Conservation (phyloP, 2,329 filamentous ascomycete genomes). For the Metarhizium guizhouense region DNA sequence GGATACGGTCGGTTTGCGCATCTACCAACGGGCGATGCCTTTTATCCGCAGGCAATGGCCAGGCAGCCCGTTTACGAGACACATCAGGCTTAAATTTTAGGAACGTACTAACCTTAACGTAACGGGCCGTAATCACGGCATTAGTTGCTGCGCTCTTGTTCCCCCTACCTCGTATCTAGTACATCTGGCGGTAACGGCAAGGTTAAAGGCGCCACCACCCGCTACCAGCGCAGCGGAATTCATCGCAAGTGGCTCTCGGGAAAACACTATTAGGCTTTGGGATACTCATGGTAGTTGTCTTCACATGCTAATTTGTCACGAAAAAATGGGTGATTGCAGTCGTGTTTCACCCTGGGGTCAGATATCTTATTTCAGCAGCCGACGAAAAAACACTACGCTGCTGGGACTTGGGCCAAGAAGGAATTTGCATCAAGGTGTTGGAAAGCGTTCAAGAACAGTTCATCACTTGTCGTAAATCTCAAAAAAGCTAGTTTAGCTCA, state of each 20-base stretch:
- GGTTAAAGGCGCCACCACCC: conserved; percentile 72
- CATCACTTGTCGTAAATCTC: conserved; percentile 66
- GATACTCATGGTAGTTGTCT: conserved; percentile 75
- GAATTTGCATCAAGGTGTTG: conserved; percentile 69
- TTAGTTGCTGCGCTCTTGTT: conserved; percentile 81
- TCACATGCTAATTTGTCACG: conserved; percentile 77
- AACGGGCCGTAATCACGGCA: conserved; percentile 76
- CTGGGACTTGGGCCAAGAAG: conserved; percentile 86
- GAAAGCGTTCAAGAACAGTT: conserved; percentile 75
- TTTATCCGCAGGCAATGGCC: conserved; percentile 74
- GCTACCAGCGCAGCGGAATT: conserved; percentile 72
- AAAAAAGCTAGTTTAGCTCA: too few relatives aligned
- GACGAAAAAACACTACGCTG: conserved; percentile 90
- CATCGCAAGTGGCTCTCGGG: conserved; percentile 78
- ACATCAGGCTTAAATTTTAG: conserved; percentile 57
- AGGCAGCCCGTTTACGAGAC: conserved; percentile 79
- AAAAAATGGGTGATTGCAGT: conserved; percentile 90
- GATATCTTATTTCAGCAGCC: conserved; percentile 75
- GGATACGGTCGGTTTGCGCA: conserved; percentile 83
- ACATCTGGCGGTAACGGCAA: conserved; percentile 65
- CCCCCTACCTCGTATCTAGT: conserved; percentile 64
- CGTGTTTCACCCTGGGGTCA: conserved; percentile 84
- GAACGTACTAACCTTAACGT: conserved; percentile 58
- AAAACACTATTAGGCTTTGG: conserved; percentile 88
- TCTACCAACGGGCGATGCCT: conserved; percentile 78